Conservation (phyloP, 2,329 filamentous ascomycete genomes). For the Lecanicillium sp. region DNA sequence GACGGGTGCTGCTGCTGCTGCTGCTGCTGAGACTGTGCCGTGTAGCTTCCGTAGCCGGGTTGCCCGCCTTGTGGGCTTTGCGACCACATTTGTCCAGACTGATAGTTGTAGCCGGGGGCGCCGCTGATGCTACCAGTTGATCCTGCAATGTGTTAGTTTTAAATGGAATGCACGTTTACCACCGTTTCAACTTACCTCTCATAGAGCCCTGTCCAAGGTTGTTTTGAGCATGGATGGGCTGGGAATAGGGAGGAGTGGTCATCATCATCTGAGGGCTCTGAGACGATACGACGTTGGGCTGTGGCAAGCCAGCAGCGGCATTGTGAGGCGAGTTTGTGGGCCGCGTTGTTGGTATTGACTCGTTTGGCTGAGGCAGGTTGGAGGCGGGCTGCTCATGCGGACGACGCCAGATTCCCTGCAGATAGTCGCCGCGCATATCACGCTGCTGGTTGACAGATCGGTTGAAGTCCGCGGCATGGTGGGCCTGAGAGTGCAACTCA, state of each 20-base stretch:
- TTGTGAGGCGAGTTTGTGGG: conserved; percentile 51
- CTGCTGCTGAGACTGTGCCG: conserved; percentile 37
- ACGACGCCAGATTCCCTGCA: conserved; percentile 74
- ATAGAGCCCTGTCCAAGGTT: conserved; percentile 60
- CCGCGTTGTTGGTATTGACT: conserved; percentile 40
- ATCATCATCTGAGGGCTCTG: conserved; percentile 61
- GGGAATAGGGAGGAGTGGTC: conserved; percentile 58
- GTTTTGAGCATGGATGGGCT: conserved; percentile 57
- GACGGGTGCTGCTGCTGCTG: conserved; percentile 35
- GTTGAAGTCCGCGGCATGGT: conserved; percentile 86
- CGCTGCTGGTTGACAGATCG: conserved; percentile 75
- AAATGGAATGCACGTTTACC: conserved; percentile 49
- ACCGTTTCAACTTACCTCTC: conserved; percentile 55
- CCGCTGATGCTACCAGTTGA: conserved; percentile 44
- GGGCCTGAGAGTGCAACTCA: conserved; percentile 78
- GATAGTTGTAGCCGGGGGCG: conserved; percentile 53
- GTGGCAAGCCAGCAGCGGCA: conserved; percentile 43
- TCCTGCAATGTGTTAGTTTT: conserved; percentile 52
- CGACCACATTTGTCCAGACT: conserved; percentile 56
- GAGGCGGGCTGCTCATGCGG: conserved; percentile 67
- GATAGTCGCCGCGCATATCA: conserved; percentile 67
- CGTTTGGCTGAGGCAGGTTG: conserved; percentile 37
- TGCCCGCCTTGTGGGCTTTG: conserved; percentile 43
- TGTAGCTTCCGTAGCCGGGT: conserved; percentile 45
- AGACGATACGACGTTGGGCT: conserved; percentile 49